These are phyloP conservation scores for Brassica carinata DNA, from an alignment of 345 rosid species.

Conservation along the genomic window DNA sequence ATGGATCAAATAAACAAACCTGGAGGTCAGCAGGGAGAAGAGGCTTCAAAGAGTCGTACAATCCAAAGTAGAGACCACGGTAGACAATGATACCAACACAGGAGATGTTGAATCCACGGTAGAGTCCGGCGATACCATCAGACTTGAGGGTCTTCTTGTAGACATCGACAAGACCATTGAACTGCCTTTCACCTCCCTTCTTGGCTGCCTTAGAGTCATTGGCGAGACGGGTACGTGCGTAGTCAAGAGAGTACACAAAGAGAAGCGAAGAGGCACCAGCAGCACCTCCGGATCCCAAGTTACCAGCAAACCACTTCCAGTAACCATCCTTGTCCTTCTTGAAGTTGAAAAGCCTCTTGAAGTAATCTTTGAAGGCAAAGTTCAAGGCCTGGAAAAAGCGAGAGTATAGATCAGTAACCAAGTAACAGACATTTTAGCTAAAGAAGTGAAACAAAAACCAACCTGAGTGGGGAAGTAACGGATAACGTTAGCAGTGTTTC, in stretches of 20 bases:
- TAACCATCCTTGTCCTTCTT: slow-evolving; percentile 89
- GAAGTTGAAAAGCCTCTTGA: slow-evolving; percentile 87
- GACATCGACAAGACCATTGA: slow-evolving; percentile 79
- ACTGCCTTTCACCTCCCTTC: slow-evolving; percentile 90
- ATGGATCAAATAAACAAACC: slow-evolving; percentile 49
- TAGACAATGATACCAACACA: slow-evolving; percentile 86
- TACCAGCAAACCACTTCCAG: slow-evolving; percentile 96
- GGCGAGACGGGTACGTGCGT: slow-evolving; percentile 90
- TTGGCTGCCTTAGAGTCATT: slow-evolving; percentile 89
- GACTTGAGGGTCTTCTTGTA: slow-evolving; percentile 70
- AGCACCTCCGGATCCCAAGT: slow-evolving; percentile 86
- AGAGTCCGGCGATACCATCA: slow-evolving; percentile 86
- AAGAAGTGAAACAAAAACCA: too few relatives aligned
- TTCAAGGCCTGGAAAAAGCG: too few relatives aligned
- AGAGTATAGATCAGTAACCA: too few relatives aligned
- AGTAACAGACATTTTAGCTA: too few relatives aligned
- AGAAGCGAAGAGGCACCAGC: slow-evolving; percentile 91
- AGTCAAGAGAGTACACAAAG: slow-evolving; percentile 85
- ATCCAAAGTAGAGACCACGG: slow-evolving; percentile 87
- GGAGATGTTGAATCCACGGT: slow-evolving; percentile 92
- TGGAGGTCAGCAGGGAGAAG: slow-evolving; percentile 59
- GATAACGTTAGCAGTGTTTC: slow-evolving; percentile 87
- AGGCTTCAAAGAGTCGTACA: slow-evolving; percentile 84
- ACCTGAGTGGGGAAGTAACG: slow-evolving; percentile 95
- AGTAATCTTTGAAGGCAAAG: slow-evolving; percentile 93